These are phyloP conservation scores for Phytophthora hybrid DNA, from an alignment of 352 stramenopile species.

Conservation along the genomic window DNA sequence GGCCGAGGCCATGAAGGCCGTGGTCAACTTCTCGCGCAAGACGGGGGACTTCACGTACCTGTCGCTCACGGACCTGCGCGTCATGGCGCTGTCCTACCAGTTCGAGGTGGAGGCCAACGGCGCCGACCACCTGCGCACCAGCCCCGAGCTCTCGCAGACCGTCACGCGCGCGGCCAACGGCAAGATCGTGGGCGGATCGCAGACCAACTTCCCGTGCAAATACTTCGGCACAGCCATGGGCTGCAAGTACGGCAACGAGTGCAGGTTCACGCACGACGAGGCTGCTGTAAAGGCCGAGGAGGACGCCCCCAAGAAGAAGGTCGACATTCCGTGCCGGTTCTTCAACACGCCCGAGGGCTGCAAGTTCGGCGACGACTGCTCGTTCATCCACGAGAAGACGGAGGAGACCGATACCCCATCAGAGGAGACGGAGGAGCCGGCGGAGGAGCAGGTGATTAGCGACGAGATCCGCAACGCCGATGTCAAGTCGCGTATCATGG, in stretches of 20 bases:
- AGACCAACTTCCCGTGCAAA: conserved; percentile 73
- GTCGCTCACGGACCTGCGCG: conserved; percentile 86
- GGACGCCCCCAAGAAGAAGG: conserved; percentile 51
- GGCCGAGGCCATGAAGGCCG: conserved; percentile 76
- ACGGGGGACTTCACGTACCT: conserved; percentile 88
- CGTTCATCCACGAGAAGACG: conserved; percentile 70
- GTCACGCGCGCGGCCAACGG: conserved; percentile 71
- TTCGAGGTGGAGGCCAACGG: conserved; percentile 83
- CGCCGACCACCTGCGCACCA: conserved; percentile 72
- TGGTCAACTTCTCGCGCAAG: conserved; percentile 86
- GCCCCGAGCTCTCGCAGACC: conserved; percentile 71
- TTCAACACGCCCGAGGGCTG: conserved; percentile 82
- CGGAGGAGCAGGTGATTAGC: conserved; percentile 47
- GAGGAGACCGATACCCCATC: conserved; percentile 30
- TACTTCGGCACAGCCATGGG: conserved; percentile 81
- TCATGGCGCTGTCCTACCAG: conserved; percentile 91
- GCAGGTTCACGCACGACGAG: conserved; percentile 84
- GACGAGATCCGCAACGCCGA: conserved; percentile 78
- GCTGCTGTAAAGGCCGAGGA: conserved; percentile 16
- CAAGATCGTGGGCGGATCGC: conserved; percentile 65
- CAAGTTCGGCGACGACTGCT: conserved; percentile 75
- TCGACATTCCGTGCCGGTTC: conserved; percentile 79
- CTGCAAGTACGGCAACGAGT: conserved; percentile 84
- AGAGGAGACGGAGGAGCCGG: conserved; percentile 35
- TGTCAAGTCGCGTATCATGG: conserved; percentile 90